A percentile compares a stretch with the other conserved stretches of the same genome.
Conservation (phyloP, 345 rosid species). For the Zanthoxylum bungeanum region DNA sequence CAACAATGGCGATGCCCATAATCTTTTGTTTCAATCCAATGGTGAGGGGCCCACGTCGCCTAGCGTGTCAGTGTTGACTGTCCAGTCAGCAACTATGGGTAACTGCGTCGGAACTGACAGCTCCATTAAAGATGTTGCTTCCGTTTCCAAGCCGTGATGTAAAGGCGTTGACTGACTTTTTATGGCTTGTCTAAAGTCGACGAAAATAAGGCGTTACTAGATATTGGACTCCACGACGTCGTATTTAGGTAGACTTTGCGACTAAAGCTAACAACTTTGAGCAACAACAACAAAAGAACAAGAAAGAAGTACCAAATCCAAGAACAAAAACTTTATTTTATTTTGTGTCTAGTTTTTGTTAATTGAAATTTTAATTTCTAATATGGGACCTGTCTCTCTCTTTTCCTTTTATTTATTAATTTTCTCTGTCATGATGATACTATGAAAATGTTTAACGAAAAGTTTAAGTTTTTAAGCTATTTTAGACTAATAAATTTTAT, state of each 20-base stretch:
- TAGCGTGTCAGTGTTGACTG: slow-evolving; percentile 67
- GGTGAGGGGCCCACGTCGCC: slow-evolving; percentile 70
- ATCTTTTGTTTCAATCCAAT: slow-evolving; percentile 27
- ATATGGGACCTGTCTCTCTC: not conserved
- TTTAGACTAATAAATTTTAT: no score
- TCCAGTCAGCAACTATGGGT: slow-evolving; percentile 57
- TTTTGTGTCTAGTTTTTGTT: not conserved
- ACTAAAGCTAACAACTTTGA: slow-evolving; percentile 22
- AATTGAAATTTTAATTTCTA: not conserved
- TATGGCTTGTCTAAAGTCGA: slow-evolving; percentile 30
- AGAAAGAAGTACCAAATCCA: slow-evolving; percentile 13
- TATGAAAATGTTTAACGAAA: no score
- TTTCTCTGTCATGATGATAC: not conserved
- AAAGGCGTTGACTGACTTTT: slow-evolving; percentile 23
- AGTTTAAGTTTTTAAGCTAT: no score
- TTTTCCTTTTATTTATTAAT: not conserved
- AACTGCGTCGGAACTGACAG: slow-evolving; percentile 37
- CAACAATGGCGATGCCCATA: not conserved
- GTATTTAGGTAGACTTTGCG: slow-evolving; percentile 43
- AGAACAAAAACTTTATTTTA: not conserved
- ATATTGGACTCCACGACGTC: slow-evolving; percentile 32
- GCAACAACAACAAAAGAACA: slow-evolving; percentile 6
- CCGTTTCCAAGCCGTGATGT: slow-evolving; percentile 62
- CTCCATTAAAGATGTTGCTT: slow-evolving; percentile 62
- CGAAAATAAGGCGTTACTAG: slow-evolving; percentile 24